These are phyloP conservation scores for Blastobotrys elegans DNA, from an alignment of 1,139 yeast species.

Conservation along the genomic window DNA sequence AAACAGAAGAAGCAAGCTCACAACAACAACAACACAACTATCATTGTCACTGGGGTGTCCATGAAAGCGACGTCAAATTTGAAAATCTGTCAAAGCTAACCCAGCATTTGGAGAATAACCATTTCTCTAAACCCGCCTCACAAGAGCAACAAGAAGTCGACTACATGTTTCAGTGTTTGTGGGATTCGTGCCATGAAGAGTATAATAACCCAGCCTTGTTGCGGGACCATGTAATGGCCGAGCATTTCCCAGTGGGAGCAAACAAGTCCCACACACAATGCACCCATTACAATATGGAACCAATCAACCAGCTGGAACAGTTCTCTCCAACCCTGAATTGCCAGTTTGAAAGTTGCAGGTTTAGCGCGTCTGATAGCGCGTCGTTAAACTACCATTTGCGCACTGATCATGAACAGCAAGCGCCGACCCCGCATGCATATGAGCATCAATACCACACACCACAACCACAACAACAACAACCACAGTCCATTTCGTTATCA, in stretches of 20 bases:
- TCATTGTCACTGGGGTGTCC: conserved; percentile 36
- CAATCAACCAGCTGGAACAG: neutral
- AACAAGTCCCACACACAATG: conserved; percentile 25
- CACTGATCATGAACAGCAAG: neutral
- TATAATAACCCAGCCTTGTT: conserved; percentile 32
- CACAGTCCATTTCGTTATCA: conserved; percentile 20
- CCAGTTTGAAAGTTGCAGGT: neutral
- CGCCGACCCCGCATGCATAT: neutral
- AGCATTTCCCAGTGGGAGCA: conserved; percentile 29
- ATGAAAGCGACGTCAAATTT: conserved; percentile 28
- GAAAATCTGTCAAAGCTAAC: conserved; percentile 29
- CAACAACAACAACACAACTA: neutral
- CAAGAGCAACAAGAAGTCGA: conserved; percentile 9
- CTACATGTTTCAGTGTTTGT: conserved; percentile 31
- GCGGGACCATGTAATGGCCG: conserved; percentile 33
- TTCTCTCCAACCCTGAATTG: neutral
- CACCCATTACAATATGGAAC: conserved; percentile 2
- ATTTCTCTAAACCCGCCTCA: conserved; percentile 6
- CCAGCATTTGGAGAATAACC: conserved; percentile 25
- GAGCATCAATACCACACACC: neutral
- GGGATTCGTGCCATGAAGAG: conserved; percentile 38
- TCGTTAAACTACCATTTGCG: neutral
- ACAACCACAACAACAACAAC: neutral
- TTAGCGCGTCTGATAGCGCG: neutral
- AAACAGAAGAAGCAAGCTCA: too few relatives aligned